Percentiles rank a stretch among this genome's conserved stretches.
phyloP scores from a whole-genome alignment of 2,329 filamentous ascomycete species.

The Ophiostoma angusticollis region DNA sequence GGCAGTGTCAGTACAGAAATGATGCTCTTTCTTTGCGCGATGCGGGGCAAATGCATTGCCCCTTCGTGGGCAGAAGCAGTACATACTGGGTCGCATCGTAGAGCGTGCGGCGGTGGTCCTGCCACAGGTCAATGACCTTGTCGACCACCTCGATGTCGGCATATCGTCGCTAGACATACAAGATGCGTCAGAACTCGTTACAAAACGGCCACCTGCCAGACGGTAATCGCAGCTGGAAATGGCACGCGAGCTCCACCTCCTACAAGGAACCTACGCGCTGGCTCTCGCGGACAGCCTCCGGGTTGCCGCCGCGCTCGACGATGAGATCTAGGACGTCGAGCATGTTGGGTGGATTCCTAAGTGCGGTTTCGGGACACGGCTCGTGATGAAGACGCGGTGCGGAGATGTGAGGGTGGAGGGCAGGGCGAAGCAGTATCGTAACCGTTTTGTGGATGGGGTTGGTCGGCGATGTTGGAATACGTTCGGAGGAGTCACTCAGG shows the following conservation, averaged over 20 bases:
- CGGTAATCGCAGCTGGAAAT: neutral
- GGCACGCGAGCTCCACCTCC: too few species aligned
- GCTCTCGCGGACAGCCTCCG: conserved; percentile 81
- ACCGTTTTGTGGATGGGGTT: too few species aligned
- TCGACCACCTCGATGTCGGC: conserved; percentile 77
- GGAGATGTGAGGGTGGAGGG: too few species aligned
- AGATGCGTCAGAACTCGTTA: too few species aligned
- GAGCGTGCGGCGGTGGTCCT: conserved; percentile 60
- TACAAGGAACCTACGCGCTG: conserved; percentile 42
- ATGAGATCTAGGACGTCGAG: conserved; percentile 65
- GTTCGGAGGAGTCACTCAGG: too few species aligned
- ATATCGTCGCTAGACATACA: conserved; percentile 55
- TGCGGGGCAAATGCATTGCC: too few species aligned
- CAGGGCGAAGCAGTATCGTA: too few species aligned
- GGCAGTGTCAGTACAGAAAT: too few species aligned
- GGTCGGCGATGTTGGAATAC: too few species aligned
- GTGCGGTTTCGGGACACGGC: neutral
- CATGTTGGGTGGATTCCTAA: conserved; percentile 7
- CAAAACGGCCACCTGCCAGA: neutral
- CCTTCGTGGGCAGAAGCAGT: too few species aligned
- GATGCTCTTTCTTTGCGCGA: too few species aligned
- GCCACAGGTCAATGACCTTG: conserved; percentile 75
- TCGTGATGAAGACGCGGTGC: too few species aligned
- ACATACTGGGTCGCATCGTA: conserved; percentile 45
- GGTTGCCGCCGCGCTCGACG: conserved; percentile 77